Base-by-base conservation (phyloP, 345 rosid species). In the Eucalyptus tenuipes region DNA sequence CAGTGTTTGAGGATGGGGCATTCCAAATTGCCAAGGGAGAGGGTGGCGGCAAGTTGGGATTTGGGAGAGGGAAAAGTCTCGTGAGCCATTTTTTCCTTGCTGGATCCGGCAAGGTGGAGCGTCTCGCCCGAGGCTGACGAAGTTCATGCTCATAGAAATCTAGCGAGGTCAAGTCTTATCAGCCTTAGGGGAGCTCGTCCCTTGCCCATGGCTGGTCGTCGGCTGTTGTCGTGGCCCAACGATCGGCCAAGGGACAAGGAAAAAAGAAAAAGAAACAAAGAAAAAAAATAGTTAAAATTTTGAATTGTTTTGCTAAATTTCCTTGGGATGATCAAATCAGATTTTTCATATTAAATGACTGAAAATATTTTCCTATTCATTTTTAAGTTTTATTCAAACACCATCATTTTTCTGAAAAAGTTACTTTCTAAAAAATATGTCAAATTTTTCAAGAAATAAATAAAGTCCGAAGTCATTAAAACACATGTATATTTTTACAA, bases 211-310 rank as follows among this genome's bases (percentile, higher is more conserved):
- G 29, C 13, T 25, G 2, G 13, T 1, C 3, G 3, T 55, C 1
- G 1, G 3, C 0, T 5, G 2, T 55, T 4, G 29, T 24, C 0
- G 1, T 2, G 6, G 61, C 29, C 29, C 0, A 1, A 1, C 1
- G 0, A 55, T 1, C 0, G 1, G 27, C 3, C 29, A 4, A 24
- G 29, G 0, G 1, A 55, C 6, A 55, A 55, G 13, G 7, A 55
- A 8, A 55, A 55, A 55, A 7, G 0, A 3, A 18, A 17, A 52
- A 18, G 0, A 18, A 52, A 50, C 0, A 17, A 52, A 52, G 2
- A 50, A 50, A 50, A 55, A 55, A 24, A 4, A 24, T 24, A 55
- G 12, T 24, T 22, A 24, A 55, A 24, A 55, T 55, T 24, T 55
- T 55, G 8, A 55, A 55, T 22, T 55, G 0, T 22, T 55, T 55